Percentiles rank a stretch among this genome's conserved stretches.
phyloP scores from a whole-genome alignment of 768 basidiomycete genomes.

The Termitomyces sp. region DNA sequence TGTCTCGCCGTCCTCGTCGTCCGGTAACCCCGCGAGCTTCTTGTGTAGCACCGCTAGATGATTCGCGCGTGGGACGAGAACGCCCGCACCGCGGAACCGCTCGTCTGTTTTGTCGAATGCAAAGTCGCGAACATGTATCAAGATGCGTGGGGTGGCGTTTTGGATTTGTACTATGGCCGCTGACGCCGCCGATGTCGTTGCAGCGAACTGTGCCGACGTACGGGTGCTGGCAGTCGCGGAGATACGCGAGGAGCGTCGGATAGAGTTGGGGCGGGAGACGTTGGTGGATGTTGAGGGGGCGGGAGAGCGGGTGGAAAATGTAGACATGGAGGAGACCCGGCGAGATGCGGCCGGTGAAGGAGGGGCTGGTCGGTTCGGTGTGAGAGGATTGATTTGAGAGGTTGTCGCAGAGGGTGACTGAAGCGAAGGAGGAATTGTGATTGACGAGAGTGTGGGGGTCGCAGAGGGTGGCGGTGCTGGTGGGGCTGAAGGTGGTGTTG shows the following conservation, averaged over 20 bases:
- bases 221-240: neutral
- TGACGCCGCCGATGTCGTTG: neutral
- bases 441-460: neutral
- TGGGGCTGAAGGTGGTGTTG: neutral
- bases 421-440: constrained; percentile 7
- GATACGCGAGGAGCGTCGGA: constrained; percentile 2
- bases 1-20: constrained; percentile 17
- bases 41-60: constrained; percentile 32
- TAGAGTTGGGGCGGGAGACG: constrained; percentile 18
- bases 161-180: neutral
- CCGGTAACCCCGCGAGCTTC: constrained; percentile 21
- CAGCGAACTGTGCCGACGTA: neutral
- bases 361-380: constrained; percentile 21
- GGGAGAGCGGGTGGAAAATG: constrained; percentile 25
- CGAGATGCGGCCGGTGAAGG: constrained; percentile 17
- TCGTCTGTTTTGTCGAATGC: constrained; percentile 34
- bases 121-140: constrained; percentile 46
- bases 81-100: constrained; percentile 38
- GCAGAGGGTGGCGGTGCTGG: neutral
- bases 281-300: constrained; percentile 9
- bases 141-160: constrained; percentile 2
- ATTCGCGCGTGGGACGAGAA: constrained; percentile 40
- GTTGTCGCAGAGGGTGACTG: neutral
- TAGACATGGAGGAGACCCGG: constrained; percentile 27
- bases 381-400: constrained; percentile 17